Base-by-base conservation (phyloP, 2,329 filamentous ascomycete genomes). In the Phyllachora maydis region DNA sequence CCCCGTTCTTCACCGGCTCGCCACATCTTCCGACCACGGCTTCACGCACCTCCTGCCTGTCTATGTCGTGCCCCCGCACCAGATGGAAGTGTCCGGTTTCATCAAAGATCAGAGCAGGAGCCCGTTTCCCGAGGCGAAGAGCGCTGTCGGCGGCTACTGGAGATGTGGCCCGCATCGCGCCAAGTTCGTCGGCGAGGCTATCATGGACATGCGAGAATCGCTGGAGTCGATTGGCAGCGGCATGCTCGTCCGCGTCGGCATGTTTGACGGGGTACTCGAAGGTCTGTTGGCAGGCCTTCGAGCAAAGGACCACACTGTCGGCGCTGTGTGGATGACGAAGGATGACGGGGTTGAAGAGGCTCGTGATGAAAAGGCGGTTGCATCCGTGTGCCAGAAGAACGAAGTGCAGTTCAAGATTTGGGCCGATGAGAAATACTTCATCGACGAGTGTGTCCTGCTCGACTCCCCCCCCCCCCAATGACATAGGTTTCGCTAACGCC, bases 31-130 rank as follows among this genome's bases (percentile, higher is more conserved):
- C 11, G 45, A 56, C 12, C 59, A 65, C 38, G 54, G 51, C 4
- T 68, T 59, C 36, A 76, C 71, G 2, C 73, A 83, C 39, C 41
- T 83, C 2, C 51, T 85, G 2, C 77, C 77, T 6, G 46, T 81
- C 19, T 78, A 70, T 38, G 50, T 79, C 11, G 67, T 82, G 24
- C 55, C 66, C 0, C 61, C 73, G 3, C 56, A 75, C 24, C 75
- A 85, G 35, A 50, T 83, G 12, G 76, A 85, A 39, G 54, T 77
- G 1, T 75, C 71, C 0, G 78, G 78, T 2, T 77, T 85, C 35
- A 46, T 83, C n/a, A 45, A 48, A 9, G 41, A 57, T 21, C 48
- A 53, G 8, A 35, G 46, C 23, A 46, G 51, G 23, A 74, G 59
- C 5, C 77, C 77, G 0, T 82, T 75, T 31, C 68, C 68, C 0